Base-by-base conservation (phyloP, 768 basidiomycete genomes). In the Kockovaella imperatae region DNA sequence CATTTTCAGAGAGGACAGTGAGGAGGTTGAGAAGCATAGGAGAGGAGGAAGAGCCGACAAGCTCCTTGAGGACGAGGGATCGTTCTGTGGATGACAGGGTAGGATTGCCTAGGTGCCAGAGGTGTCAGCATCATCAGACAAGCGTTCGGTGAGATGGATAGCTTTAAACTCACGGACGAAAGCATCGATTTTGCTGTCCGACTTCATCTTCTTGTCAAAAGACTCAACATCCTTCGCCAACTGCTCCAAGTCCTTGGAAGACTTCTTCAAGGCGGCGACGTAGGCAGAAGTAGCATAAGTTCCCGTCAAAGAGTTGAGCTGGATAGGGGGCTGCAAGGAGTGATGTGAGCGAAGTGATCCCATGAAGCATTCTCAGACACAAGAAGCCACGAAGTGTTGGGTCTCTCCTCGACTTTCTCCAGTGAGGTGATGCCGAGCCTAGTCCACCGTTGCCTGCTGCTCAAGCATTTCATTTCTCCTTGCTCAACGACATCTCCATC, bases 1-100 rank as follows among this genome's bases (percentile, higher is more conserved):
- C 90, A 72, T 99, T 99, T 73, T 93, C 86, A 51, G 86, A 84
- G 52, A 99, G 79, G 59, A 97, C 82, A 30, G 72, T 71, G 69
- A 99, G 82, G 60, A 99, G 79, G 75, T 96, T 93, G 79, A 84
- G 86, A 64, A 90, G 89, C 71, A 89, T 78, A 4, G 68, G 67
- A 49, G 80, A 80, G 36, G 68, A 56, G 21, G 62, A 52, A 36
- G 63, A 60, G 52, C 80, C 72, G 67, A 81, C 82, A 66, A 97
- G 74, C 40, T 75, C 70, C 29, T 78, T 67, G 51, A 99, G 80
- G 50, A 83, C 84, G 1, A 77, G 71, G 15, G 74, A 63, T 60
- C 88, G 83, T 47, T 95, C 91, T 39, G 80, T 77, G 35, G 78
- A 72, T 6, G 89, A 87, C 17, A 99, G 79, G 8, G 93, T 91